Evolutionary conservation across 768 basidiomycete species (phyloP), one percentile per base, ranked within the genome.

Genomic region (Omphalotus guepiniiformis): DNA sequence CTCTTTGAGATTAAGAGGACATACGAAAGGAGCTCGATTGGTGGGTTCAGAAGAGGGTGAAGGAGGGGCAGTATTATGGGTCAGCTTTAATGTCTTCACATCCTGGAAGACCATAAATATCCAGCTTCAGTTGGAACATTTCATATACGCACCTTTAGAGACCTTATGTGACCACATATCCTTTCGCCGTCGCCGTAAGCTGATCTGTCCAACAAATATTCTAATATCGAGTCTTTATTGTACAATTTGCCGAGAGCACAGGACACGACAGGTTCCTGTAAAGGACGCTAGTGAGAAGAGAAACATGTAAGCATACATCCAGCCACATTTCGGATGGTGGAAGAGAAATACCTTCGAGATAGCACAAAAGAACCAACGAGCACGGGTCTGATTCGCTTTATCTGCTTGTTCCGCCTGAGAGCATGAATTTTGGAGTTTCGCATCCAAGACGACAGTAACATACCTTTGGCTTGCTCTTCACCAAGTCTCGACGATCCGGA

Each of bases 181-280:
- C 80, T 78, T 54, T 87, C 85, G 0, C 93, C 94, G 54, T 98
- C 96, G 5, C 94, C 92, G 62, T 93, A 94, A 2, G 83, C 75
- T 3, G 79, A 69, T 55, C 80, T 83, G 63, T 95, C 88, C 13
- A 98, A 68, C 26, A 97, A 73, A 65, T 84, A 95, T 63, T 96
- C 91, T 32, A 99, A 78, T 22, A 99, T 72, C 1, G 94, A 81
- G 56, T 95, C 95, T 61, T 95, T 96, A 68, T 97, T 99, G 63
- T 97, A 98, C 1, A 99, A 71, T 63, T 94, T 95, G 9, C 96
- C 96, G 0, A 97, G 75, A 1, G 83, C 83, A 66, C 93, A 95
- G 0, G 93, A 85, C 0, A 97, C 96, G 4, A 97, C 73, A 0
- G 96, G 96, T 49, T 90, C 83, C 58, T 85, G 82, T 1, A 98